Base-by-base conservation (phyloP, 1,284 basidiomycete genomes). In the Omphalotus olearius region DNA sequence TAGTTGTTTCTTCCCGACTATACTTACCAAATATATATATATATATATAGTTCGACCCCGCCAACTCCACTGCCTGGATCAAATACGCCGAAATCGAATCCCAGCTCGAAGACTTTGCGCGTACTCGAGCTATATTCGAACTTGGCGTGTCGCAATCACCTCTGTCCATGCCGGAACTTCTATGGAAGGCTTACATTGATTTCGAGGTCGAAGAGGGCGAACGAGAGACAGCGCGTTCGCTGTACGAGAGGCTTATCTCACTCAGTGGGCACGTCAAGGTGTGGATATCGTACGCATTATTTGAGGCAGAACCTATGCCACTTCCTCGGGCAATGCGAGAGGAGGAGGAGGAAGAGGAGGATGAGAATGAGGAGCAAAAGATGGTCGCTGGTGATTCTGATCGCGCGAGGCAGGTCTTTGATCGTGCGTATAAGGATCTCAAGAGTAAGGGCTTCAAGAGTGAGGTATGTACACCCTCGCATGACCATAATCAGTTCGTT, bases 141-240 rank as follows among this genome's bases (percentile, higher is more conserved):
- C 83, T 99, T 36, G 97, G 92, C 2, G 83, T 96, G n/a, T 76
- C 87, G 2, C 97, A 99, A 64, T 70, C 79, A 0, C 84, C 86
- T n/a, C 76, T 99, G 38, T 94, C 97, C 52, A 98, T 98, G 93
- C 97, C 97, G 2, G 97, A 99, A 68, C 78, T 98, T 10, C 79
- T 98, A n/a, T 96, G 93, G 93, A 95, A 94, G 66, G 91, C 93
- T 3, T 99, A 94, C 69, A 93, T 99, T 71, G 96, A 99, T 70
- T 93, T 94, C 60, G 93, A 96, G 69, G 88, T 93, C 59, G 93
- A 95, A 58, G 93, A 97, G 67, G 90, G 93, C 57, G 93, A 98
- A 63, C 83, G 93, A 52, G 91, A 91, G 57, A 80, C 82, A 33
- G 89, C 91, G 1, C 78, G 95, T 26, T 76, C 78, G n/a, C 67